These are phyloP conservation scores for Neonothopanus nambi DNA, from an alignment of 1,284 basidiomycete genomes.

Conservation along the genomic window DNA sequence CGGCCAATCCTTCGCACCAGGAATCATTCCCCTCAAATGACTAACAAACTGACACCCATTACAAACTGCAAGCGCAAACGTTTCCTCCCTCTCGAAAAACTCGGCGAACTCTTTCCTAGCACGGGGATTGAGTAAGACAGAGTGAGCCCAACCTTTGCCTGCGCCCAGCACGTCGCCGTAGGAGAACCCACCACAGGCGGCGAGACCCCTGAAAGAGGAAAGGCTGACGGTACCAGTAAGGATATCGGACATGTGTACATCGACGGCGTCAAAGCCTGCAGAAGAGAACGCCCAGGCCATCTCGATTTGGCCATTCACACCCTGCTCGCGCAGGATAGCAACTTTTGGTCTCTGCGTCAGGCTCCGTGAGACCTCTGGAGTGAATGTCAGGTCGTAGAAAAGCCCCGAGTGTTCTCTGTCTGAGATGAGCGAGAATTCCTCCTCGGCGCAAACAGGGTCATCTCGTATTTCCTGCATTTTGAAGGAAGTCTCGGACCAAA, in stretches of 20 bases:
- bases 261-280: conserved; percentile 94
- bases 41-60: conserved; percentile 98
- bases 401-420: conserved; percentile 69
- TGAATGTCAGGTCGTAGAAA: conserved; percentile 75
- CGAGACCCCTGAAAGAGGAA: conserved; percentile 79
- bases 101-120: conserved; percentile 75
- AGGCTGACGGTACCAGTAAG: conserved; percentile 73
- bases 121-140: conserved; percentile 78
- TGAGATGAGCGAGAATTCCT: conserved; percentile 84
- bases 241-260: conserved; percentile 99
- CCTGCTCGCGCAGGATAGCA: conserved; percentile 96
- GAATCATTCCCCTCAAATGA: conserved; percentile 84
- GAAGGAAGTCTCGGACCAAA: conserved; percentile 95
- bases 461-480: conserved; percentile 91
- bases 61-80: conserved; percentile 94
- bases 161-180: conserved; percentile 98
- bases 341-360: conserved; percentile 76
- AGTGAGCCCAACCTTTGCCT: conserved; percentile 97
- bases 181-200: conserved; percentile 97
- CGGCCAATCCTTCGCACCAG: conserved; percentile 87
- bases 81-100: conserved; percentile 82
- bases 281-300: conserved; percentile 97
- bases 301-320: conserved; percentile 97
- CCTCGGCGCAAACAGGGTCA: conserved; percentile 75
- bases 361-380: conserved; percentile 28